Conservation (phyloP, 352 stramenopile genomes). For the Albugo laibachii region DNA sequence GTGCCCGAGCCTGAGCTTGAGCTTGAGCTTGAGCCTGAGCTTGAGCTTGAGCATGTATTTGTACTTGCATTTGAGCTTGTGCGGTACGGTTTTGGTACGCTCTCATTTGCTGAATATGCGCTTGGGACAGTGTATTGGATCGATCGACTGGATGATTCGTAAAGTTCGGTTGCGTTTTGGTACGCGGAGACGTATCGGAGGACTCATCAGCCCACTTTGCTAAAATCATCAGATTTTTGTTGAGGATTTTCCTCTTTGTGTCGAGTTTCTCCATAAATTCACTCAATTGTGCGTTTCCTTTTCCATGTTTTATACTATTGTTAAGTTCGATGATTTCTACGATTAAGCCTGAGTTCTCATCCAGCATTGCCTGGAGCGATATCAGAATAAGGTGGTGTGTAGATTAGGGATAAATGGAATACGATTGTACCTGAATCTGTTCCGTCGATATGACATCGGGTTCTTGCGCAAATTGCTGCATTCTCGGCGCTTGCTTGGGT, state of each 20-base stretch:
- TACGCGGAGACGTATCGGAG: slow-evolving; percentile 31
- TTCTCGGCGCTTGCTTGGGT: too few relatives aligned
- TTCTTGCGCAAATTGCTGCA: slow-evolving; percentile 5
- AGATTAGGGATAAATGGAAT: background rate
- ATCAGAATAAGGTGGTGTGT: too few relatives aligned
- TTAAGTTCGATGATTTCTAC: slow-evolving; percentile 79
- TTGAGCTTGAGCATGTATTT: slow-evolving; percentile 16
- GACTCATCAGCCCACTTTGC: slow-evolving; percentile 77
- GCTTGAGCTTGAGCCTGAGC: slow-evolving; percentile 11
- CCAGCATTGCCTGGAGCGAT: slow-evolving; percentile 46
- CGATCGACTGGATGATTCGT: slow-evolving; percentile 13
- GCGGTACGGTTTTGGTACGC: slow-evolving; percentile 7
- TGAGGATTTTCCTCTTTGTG: slow-evolving; percentile 79
- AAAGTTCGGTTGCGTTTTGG: slow-evolving; percentile 1
- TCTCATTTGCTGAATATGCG: slow-evolving; percentile 10
- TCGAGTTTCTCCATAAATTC: slow-evolving; percentile 73
- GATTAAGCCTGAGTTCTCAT: slow-evolving; percentile 73
- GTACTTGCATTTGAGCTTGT: slow-evolving; percentile 10
- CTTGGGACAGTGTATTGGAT: slow-evolving; percentile 1
- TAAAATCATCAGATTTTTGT: slow-evolving; percentile 80
- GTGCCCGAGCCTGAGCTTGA: slow-evolving; percentile 7
- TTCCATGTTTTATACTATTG: slow-evolving; percentile 73
- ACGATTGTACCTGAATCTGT: slow-evolving; percentile 44
- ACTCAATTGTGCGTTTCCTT: slow-evolving; percentile 44
- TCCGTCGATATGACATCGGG: slow-evolving; percentile 57